A percentile compares a stretch with the other conserved stretches of the same genome.
Conservation (phyloP, 805 yeast genomes). For the Scheffersomyces amazonensis region DNA sequence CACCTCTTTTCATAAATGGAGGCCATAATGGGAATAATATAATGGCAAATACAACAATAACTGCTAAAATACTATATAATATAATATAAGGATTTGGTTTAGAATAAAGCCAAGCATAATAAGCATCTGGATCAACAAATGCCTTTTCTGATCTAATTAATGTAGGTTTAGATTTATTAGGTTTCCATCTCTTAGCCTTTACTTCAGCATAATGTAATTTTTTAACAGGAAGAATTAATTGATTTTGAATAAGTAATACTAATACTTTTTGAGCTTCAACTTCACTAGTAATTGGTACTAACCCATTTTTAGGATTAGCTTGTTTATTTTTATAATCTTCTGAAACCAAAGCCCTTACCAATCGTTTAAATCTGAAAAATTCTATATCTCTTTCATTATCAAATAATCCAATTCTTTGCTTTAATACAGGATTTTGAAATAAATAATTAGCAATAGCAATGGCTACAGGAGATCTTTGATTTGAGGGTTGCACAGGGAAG, state of each 20-base stretch:
- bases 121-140: conserved; percentile 58
- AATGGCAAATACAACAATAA: conserved; percentile 60
- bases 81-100: conserved; percentile 67
- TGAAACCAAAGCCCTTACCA: conserved; percentile 70
- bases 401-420: conserved; percentile 78
- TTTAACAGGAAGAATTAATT: conserved; percentile 70
- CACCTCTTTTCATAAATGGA: conserved; percentile 77
- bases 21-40: conserved; percentile 97
- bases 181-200: conserved; percentile 52
- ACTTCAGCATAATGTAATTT: conserved; percentile 72
- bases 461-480: conserved; percentile 47
- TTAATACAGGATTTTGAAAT: conserved; percentile 63
- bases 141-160: conserved; percentile 57
- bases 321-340: conserved; percentile 63
- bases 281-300: conserved; percentile 44
- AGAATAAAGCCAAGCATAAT: conserved; percentile 80
- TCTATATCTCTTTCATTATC: conserved; percentile 67
- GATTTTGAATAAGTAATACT: conserved; percentile 65
- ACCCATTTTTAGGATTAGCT: conserved; percentile 41
- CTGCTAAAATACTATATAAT: conserved; percentile 60
- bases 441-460: conserved; percentile 69
- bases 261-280: conserved; percentile 62
- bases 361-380: conserved; percentile 85
- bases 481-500: conserved; percentile 11
- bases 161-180: conserved; percentile 64